Evolutionary conservation across 1,284 basidiomycete species (phyloP).

Genomic region (Heterobasidion irregulare): DNA sequence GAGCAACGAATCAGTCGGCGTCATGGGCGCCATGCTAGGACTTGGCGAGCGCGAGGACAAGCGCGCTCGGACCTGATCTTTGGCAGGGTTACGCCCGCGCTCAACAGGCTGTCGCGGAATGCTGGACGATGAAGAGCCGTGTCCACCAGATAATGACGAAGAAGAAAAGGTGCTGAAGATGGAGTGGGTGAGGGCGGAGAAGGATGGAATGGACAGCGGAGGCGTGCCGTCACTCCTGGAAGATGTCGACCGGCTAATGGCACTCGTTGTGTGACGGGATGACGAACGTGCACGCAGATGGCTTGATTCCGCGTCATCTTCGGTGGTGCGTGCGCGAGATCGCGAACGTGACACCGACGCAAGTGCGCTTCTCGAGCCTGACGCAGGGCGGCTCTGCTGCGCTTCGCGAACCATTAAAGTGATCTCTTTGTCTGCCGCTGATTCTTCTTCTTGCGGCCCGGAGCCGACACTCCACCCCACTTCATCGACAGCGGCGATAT

Average conservation of each 20-base stretch:
- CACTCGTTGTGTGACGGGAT: conserved; percentile 14
- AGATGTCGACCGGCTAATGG: not conserved
- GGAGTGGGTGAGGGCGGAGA: too few relatives aligned
- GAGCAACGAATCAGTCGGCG: conserved; percentile 17
- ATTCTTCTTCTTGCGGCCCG: conserved; percentile 31
- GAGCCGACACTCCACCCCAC: conserved; percentile 70
- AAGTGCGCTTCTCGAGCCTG: not conserved
- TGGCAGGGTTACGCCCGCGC: not conserved
- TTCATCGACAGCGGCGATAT: conserved; percentile 65
- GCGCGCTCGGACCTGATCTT: not conserved
- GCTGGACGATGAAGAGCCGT: not conserved
- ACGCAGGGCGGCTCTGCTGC: not conserved
- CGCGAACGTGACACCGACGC: not conserved
- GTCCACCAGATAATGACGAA: too few relatives aligned
- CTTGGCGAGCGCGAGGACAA: conserved; percentile 28
- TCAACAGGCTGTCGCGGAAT: not conserved
- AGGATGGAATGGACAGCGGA: too few relatives aligned
- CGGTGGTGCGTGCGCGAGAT: not conserved
- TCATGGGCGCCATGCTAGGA: conserved; percentile 29
- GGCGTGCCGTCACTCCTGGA: not conserved
- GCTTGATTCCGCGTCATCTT: conserved; percentile 5
- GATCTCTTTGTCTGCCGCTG: conserved; percentile 9
- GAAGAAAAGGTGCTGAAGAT: too few relatives aligned
- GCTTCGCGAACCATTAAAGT: conserved; percentile 8
- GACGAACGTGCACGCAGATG: conserved; percentile 7